Evolutionary conservation across 805 yeast genomes (phyloP).

Genomic region (Pichia ethanolica): DNA sequence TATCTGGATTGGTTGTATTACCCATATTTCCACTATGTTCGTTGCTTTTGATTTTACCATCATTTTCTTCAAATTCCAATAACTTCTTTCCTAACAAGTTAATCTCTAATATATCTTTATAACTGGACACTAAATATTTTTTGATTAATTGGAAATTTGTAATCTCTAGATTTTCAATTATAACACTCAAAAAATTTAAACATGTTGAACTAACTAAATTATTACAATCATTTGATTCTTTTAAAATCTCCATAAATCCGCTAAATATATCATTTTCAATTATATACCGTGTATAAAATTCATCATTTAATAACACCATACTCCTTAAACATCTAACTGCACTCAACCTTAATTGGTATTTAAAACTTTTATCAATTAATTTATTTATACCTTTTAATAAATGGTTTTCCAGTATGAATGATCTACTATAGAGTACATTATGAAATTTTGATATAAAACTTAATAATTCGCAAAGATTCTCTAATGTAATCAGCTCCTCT

Average conservation of each 20-base stretch:
- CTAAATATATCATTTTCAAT: slow-evolving; percentile 48
- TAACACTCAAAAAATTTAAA: slow-evolving; percentile 42
- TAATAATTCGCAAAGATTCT: slow-evolving; percentile 57
- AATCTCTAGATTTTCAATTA: slow-evolving; percentile 16
- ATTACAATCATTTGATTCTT: slow-evolving; percentile 41
- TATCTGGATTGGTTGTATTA: neutral
- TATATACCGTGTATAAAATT: slow-evolving; percentile 48
- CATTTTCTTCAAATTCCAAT: slow-evolving; percentile 17
- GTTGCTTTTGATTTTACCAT: too few relatives aligned
- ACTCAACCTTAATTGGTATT: slow-evolving; percentile 52
- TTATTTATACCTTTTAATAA: slow-evolving; percentile 49
- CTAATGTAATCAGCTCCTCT: slow-evolving; percentile 11
- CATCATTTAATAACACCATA: slow-evolving; percentile 56
- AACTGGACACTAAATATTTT: slow-evolving; percentile 16
- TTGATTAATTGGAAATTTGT: slow-evolving; percentile 17
- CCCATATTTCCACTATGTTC: too few relatives aligned
- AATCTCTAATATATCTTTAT: slow-evolving; percentile 4
- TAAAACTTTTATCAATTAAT: slow-evolving; percentile 37
- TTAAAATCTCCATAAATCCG: slow-evolving; percentile 40
- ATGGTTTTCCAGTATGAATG: slow-evolving; percentile 55
- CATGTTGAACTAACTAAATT: slow-evolving; percentile 71
- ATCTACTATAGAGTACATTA: slow-evolving; percentile 46
- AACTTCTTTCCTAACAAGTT: neutral
- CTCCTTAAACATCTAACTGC: slow-evolving; percentile 64
- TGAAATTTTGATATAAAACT: slow-evolving; percentile 63